Evolutionary conservation across 805 yeast species (phyloP), one percentile per base, ranked within the genome.

Genomic region (Dipodascus geniculatus): DNA sequence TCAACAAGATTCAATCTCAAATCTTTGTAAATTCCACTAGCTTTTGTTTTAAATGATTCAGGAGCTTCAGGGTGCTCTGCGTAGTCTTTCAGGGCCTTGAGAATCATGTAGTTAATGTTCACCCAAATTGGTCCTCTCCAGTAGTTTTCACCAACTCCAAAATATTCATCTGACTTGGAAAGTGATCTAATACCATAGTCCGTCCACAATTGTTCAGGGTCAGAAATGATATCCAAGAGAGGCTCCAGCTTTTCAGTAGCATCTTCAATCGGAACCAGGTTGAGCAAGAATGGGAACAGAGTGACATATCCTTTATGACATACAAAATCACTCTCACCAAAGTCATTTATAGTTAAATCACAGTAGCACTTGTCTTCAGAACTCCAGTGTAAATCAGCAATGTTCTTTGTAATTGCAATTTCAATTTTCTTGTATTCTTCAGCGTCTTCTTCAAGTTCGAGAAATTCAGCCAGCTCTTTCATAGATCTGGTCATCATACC

Each of bases 111-210:
- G 71, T 93, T 93, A 63, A 93, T 85, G 66, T 89, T 86, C 60
- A 89, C 74, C 98, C 98, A 93, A 23, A 93, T 75, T 19, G 95
- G 87, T 0, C 96, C 93, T 58, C 96, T 78, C 99, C 99, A 93
- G 71, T 93, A 93, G 68, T 91, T 83, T 64, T 93, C 99, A 4
- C 77, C 91, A 0, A 82, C 78, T 53, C 85, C 85, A 69, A 84
- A 93, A 55, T 63, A 70, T 20, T 71, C 71, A 61, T 86, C 90
- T 3, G 74, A 60, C 61, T 80, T 81, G 0, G 96, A 85, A 38
- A 93, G 71, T 0, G 96, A 85, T 57, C 96, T 74, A 38, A 93
- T 72, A 14, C 99, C 99, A 60, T 65, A 88, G 1, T 76, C 76
- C 4, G 87, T 70, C 85, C 93, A 90, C 52, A 93, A 69, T 61